A percentile compares a stretch with the other conserved stretches of the same genome.
Evolutionary conservation across 768 basidiomycete species (phyloP).

Genomic region (Lentinula boryana): DNA sequence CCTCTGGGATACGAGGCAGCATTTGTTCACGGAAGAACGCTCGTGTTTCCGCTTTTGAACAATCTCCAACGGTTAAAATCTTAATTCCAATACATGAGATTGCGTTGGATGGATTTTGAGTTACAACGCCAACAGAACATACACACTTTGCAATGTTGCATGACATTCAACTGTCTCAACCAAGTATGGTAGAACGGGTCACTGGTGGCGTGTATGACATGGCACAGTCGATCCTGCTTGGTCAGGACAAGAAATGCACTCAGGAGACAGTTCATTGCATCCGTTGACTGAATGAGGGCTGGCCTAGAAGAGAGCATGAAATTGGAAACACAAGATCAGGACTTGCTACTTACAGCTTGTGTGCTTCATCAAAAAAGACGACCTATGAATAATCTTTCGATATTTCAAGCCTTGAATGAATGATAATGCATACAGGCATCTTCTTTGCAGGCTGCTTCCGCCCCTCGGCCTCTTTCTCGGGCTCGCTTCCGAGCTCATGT

Average conservation of each 20-base stretch:
- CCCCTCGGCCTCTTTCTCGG: slow-evolving; percentile 25
- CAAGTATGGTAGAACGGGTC: slow-evolving; percentile 84
- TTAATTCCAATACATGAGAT: slow-evolving; percentile 15
- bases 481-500: slow-evolving; percentile 20
- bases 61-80: slow-evolving; percentile 79
- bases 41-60: slow-evolving; percentile 64
- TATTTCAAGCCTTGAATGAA: neutral
- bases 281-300: slow-evolving; percentile 66
- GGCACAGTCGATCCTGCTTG: slow-evolving; percentile 81
- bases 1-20: slow-evolving; percentile 64
- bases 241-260: slow-evolving; percentile 85
- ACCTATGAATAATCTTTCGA: slow-evolving; percentile 23
- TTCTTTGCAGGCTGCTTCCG: slow-evolving; percentile 45
- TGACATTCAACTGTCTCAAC: slow-evolving; percentile 73
- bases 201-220: slow-evolving; percentile 77
- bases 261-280: slow-evolving; percentile 78
- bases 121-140: neutral
- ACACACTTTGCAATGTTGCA: slow-evolving; percentile 74
- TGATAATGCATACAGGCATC: slow-evolving; percentile 46
- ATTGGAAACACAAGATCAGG: neutral
- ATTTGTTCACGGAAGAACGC: slow-evolving; percentile 61
- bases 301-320: slow-evolving; percentile 37
- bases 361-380: slow-evolving; percentile 82
- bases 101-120: neutral
- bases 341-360: slow-evolving; percentile 54